Evolutionary conservation across 306 rosid genomes (phyloP), one percentile per base, ranked within the genome.

Genomic region (Cyamopsis tetragonoloba): DNA sequence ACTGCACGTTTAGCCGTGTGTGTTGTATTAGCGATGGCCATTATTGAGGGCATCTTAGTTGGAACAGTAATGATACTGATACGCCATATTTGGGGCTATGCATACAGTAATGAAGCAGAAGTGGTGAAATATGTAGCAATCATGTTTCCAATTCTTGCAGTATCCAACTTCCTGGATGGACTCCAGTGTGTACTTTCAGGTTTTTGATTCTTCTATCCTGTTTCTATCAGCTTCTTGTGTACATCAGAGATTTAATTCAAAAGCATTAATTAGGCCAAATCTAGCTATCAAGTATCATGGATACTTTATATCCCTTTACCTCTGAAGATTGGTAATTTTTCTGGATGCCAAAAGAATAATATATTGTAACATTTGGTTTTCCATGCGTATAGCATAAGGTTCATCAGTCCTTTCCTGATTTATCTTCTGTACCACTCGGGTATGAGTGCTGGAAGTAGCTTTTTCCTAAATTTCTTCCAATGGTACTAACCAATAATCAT

Each of bases 151-250:
- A 70, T 89, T 59, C 78, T 89, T 60, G 89, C 89, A 6, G 11
- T 38, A 10, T 81, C 85, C 61, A 72, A 44, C 62, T 84, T 89
- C 42, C 15, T 89, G 5, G 93, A 86, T 62, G 88, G 79, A 42
- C 42, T 89, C 34, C 93, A 86, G 50, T 69, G 82, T 67, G 91
- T 86, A 65, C 84, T 84, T 66, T 82, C 90, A 79, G 89, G 92
- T 77, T 35, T 43, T 7, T 71, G 34, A 15, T 8, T 34, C 54
- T 11, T 38, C 18, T 30, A 53, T 18, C 23, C 18, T 1, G n/a
- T 28, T 61, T 61, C 15, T 49, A 13, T 59, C 1, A 35, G n/a
- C n/a, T 59, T 35, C 4, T 14, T n/a, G 3, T 13, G 1, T 24
- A 51, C 13, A 3, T 5, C 2, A n/a, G 2, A 4, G 0, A 6